phyloP scores from a whole-genome alignment of 176 grass and related monocot genomes.

The Luzula sylvatica region DNA sequence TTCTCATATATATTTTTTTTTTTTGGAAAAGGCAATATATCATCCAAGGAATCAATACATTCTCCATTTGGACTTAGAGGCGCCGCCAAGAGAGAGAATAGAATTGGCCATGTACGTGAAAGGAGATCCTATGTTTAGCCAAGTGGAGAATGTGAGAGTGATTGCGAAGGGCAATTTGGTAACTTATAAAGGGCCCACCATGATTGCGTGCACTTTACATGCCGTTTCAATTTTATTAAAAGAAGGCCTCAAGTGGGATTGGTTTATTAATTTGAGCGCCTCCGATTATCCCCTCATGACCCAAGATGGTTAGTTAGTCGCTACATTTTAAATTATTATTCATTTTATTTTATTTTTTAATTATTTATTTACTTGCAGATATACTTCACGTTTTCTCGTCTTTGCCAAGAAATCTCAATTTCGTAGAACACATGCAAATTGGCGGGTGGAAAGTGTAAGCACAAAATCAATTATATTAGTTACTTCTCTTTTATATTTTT shows the following conservation, averaged over 20 bases:
- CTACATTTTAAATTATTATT: neutral
- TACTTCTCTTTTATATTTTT: neutral
- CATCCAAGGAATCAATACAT: conserved; percentile 86
- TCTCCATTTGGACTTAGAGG: conserved; percentile 77
- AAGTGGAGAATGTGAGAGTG: conserved; percentile 61
- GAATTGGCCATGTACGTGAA: conserved; percentile 64
- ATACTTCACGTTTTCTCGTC: conserved; percentile 93
- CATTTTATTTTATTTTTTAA: neutral
- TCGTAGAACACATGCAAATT: conserved; percentile 87
- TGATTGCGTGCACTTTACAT: conserved; percentile 82
- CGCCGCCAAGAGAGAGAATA: conserved; percentile 64
- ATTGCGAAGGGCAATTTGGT: conserved; percentile 82
- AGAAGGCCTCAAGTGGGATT: conserved; percentile 70
- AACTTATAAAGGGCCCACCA: conserved; percentile 80
- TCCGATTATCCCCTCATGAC: conserved; percentile 90
- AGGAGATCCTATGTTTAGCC: conserved; percentile 54
- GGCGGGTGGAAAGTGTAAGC: conserved; percentile 93
- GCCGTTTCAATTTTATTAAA: conserved; percentile 64
- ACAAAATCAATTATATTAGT: conserved; percentile 1
- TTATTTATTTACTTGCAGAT: conserved; percentile 36
- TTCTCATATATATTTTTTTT: neutral
- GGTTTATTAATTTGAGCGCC: conserved; percentile 91
- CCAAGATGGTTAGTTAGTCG: conserved; percentile 54
- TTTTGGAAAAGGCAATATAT: conserved; percentile 37
- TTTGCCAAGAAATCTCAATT: conserved; percentile 95